Evolutionary conservation across 257 asterid genomes (phyloP).

Genomic region (Rauvolfia tetraphylla): DNA sequence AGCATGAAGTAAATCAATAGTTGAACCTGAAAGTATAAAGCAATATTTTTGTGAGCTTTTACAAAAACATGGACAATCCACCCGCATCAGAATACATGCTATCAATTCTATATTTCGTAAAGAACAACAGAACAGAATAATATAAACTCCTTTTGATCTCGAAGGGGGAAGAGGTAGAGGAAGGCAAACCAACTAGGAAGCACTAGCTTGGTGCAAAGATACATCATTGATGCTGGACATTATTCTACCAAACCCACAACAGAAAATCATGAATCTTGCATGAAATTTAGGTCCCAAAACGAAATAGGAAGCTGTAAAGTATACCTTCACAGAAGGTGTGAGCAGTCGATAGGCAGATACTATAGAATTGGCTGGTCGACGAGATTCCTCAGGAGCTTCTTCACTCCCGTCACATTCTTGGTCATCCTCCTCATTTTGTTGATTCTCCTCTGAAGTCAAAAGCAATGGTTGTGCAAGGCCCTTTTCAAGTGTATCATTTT

Average conservation of each 20-base stretch:
- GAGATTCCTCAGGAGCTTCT: constrained; percentile 80
- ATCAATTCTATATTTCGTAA: not conserved
- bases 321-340: constrained; percentile 96
- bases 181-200: not conserved
- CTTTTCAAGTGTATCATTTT: constrained; percentile 68
- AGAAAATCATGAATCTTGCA: not conserved
- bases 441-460: constrained; percentile 39
- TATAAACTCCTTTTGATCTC: not conserved
- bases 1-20: constrained; percentile 96
- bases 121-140: not conserved
- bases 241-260: not conserved
- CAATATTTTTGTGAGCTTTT: constrained; percentile 11
- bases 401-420: constrained; percentile 81
- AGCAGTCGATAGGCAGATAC: constrained; percentile 79
- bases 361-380: constrained; percentile 72
- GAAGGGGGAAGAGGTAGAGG: not conserved
- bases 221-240: not conserved
- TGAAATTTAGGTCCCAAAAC: constrained; percentile 1
- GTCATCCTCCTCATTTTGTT: constrained; percentile 59
- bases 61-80: not conserved
- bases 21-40: constrained; percentile 68
- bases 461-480: constrained; percentile 80
- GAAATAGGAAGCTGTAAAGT: not conserved
- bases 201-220: not conserved
- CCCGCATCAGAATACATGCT: not conserved